A percentile compares a stretch with the other conserved stretches of the same genome.
Conservation (phyloP, 108 stramenopile species). For the Cyclotella baltica region DNA sequence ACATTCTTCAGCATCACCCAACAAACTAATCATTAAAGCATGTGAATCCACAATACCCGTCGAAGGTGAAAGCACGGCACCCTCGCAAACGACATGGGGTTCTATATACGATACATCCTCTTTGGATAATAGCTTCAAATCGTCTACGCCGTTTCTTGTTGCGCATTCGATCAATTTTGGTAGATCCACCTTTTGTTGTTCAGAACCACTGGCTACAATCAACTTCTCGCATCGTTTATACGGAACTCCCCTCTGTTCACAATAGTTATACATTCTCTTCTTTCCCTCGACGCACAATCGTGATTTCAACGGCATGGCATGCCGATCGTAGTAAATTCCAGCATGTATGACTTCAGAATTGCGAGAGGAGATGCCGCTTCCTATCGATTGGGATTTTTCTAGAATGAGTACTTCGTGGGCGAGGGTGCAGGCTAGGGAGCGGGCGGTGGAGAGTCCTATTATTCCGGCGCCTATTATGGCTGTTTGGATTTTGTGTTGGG, state of each 20-base stretch:
- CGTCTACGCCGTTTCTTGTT: constrained; percentile 70
- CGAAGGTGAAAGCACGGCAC: constrained; percentile 80
- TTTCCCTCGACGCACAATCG: constrained; percentile 81
- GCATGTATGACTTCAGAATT: constrained; percentile 92
- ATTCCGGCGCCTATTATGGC: constrained; percentile 87
- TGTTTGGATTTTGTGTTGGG: constrained; percentile 62
- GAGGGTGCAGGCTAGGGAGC: constrained; percentile 56
- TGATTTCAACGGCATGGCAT: constrained; percentile 68
- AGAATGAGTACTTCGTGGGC: constrained; percentile 81
- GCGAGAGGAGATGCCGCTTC: constrained; percentile 72
- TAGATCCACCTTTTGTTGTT: constrained; percentile 49
- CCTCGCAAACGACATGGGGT: constrained; percentile 64
- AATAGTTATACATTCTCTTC: constrained; percentile 78
- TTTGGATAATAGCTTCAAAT: constrained; percentile 60
- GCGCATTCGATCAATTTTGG: constrained; percentile 41
- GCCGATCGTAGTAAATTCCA: constrained; percentile 76
- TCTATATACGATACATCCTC: constrained; percentile 65
- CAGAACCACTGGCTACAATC: constrained; percentile 69
- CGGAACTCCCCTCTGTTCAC: constrained; percentile 58
- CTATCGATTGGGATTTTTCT: constrained; percentile 64
- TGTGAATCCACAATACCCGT: constrained; percentile 87
- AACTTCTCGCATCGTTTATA: constrained; percentile 73
- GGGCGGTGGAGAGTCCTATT: constrained; percentile 77
- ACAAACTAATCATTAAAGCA: constrained; percentile 64
- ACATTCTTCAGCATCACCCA: constrained; percentile 77